These are phyloP conservation scores for Volvariella volvacea DNA, from an alignment of 1,284 basidiomycete genomes.

Conservation along the genomic window DNA sequence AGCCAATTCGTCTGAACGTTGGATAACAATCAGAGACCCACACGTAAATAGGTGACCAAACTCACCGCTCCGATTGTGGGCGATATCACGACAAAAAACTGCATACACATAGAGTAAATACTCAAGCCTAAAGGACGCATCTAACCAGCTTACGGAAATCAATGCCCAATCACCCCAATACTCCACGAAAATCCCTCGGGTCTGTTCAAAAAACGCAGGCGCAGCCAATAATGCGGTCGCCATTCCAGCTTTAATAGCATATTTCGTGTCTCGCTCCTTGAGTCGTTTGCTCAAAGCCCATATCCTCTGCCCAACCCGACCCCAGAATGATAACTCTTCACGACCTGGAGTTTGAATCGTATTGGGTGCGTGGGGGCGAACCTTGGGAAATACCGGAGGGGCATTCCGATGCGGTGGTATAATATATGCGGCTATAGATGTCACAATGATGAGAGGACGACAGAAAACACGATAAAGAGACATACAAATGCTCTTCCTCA, in stretches of 20 bases:
- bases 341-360: conserved; percentile 75
- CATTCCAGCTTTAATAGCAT: conserved; percentile 85
- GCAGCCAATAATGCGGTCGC: conserved; percentile 75
- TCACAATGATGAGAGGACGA: conserved; percentile 3
- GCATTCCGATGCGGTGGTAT: conserved; percentile 49
- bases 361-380: conserved; percentile 75
- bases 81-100: conserved; percentile 87
- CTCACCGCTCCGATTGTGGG: conserved; percentile 80
- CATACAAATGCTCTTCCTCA: conserved; percentile 36
- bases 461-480: conserved; percentile 5
- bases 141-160: conserved; percentile 66
- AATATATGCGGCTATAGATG: conserved; percentile 51
- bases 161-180: conserved; percentile 93
- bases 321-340: conserved; percentile 48
- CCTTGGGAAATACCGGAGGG: conserved; percentile 76
- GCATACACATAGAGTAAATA: conserved; percentile 2
- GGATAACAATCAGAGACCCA: conserved; percentile 6
- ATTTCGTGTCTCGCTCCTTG: conserved; percentile 74
- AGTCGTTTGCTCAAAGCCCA: conserved; percentile 76
- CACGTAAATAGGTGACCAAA: conserved; percentile 12
- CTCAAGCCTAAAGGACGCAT: conserved; percentile 10
- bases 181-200: conserved; percentile 71
- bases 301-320: conserved; percentile 57
- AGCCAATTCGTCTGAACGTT: conserved; percentile 70
- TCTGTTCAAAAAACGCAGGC: conserved; percentile 80